phyloP scores from a whole-genome alignment of 768 basidiomycete genomes.

The Boletus pseudo-olivaceus region DNA sequence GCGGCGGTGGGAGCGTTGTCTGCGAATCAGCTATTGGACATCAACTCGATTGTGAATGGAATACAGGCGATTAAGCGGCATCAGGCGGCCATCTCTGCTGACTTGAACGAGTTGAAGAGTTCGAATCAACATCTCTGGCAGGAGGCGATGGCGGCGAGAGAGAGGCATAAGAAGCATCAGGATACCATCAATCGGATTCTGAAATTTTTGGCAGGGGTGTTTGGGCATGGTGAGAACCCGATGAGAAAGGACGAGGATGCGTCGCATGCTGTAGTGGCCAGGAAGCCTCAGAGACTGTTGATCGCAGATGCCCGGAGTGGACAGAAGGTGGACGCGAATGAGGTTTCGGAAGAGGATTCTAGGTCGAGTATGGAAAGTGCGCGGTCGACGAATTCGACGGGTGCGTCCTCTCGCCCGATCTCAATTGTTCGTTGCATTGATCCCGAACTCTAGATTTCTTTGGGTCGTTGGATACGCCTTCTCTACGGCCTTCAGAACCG shows the following conservation, averaged over 20 bases:
- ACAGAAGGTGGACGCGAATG: conserved; percentile 35
- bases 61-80: conserved; percentile 87
- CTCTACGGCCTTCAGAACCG: conserved; percentile 35
- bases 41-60: conserved; percentile 74
- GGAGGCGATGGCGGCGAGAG: conserved; percentile 75
- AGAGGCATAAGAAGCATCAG: conserved; percentile 86
- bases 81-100: conserved; percentile 86
- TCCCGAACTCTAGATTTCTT: conserved; percentile 33
- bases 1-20: conserved; percentile 29
- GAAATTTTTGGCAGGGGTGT: conserved; percentile 91
- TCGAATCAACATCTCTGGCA: conserved; percentile 93
- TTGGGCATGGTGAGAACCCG: conserved; percentile 53
- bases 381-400: conserved; percentile 14
- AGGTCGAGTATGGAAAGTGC: conserved; percentile 28
- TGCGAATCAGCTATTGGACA: conserved; percentile 61
- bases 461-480: conserved; percentile 47
- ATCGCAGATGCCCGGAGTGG: conserved; percentile 52
- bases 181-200: conserved; percentile 96
- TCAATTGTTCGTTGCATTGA: conserved; percentile 1
- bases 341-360: conserved; percentile 41
- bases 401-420: neutral
- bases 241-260: conserved; percentile 34
- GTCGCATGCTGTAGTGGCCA: conserved; percentile 45
- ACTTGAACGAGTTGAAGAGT: conserved; percentile 83
- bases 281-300: conserved; percentile 57